phyloP scores from a whole-genome alignment of 176 grass and related monocot genomes.

The Calamus simplicifolius region DNA sequence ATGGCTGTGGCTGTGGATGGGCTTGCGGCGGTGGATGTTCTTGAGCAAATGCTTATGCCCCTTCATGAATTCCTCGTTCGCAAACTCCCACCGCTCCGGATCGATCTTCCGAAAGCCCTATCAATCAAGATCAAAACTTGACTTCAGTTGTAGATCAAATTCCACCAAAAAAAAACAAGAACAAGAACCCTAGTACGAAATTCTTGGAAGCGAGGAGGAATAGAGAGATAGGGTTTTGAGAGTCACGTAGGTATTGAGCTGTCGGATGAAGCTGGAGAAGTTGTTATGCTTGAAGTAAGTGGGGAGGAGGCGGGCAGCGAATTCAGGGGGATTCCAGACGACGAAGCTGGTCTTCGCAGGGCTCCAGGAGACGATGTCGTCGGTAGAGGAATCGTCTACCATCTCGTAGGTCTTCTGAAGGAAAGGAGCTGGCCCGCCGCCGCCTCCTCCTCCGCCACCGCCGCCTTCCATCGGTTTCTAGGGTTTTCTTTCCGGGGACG shows the following conservation, averaged over 20 bases:
- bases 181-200: too few species aligned
- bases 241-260: constrained; percentile 15
- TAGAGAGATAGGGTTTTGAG: neutral
- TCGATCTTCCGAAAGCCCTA: constrained; percentile 94
- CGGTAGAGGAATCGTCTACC: constrained; percentile 10
- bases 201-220: too few species aligned
- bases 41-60: constrained; percentile 89
- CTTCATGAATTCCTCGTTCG: constrained; percentile 83
- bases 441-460: neutral
- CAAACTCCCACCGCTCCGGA: constrained; percentile 91
- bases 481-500: too few species aligned
- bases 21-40: constrained; percentile 83
- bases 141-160: too few species aligned
- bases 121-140: too few species aligned
- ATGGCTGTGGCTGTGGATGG: constrained; percentile 91
- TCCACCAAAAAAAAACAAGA: too few species aligned
- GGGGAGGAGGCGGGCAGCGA: constrained; percentile 9
- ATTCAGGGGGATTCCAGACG: constrained; percentile 13
- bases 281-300: constrained; percentile 22
- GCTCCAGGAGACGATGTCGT: constrained; percentile 21
- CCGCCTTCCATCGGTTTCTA: constrained; percentile 13
- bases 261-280: constrained; percentile 19
- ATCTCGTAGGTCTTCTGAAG: constrained; percentile 20
- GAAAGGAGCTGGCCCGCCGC: constrained; percentile 3
- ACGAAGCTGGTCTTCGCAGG: constrained; percentile 5